Evolutionary conservation across 2,329 filamentous ascomycete genomes (phyloP).

Genomic region (Pseudogymnoascus sp.): DNA sequence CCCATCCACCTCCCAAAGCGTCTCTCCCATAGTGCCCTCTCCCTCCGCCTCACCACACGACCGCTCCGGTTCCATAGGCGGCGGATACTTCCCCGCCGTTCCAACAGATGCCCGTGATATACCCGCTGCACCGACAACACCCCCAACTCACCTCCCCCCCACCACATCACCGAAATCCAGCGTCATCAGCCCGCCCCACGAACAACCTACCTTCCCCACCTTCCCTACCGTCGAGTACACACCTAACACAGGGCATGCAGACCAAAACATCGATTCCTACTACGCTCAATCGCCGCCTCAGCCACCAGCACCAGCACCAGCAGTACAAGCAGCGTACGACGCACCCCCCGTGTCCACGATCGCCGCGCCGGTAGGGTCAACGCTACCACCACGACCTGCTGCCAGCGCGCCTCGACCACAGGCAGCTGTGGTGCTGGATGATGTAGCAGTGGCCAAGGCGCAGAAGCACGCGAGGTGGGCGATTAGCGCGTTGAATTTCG

Average conservation of each 20-base stretch:
- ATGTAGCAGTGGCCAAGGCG: slow-evolving; percentile 63
- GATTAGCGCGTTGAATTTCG: slow-evolving; percentile 92
- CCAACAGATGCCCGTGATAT: slow-evolving; percentile 17
- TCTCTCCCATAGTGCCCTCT: slow-evolving; percentile 43
- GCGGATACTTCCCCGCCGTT: slow-evolving; percentile 50
- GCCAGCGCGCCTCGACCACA: slow-evolving; percentile 4
- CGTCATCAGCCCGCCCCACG: slow-evolving; percentile 4
- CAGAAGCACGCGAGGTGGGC: slow-evolving; percentile 97
- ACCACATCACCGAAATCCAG: slow-evolving; percentile 7
- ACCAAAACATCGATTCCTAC: slow-evolving; percentile 30
- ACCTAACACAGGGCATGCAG: slow-evolving; percentile 24
- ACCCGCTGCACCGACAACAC: slow-evolving; percentile 14
- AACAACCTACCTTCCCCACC: slow-evolving; percentile 17
- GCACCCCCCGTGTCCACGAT: slow-evolving; percentile 14
- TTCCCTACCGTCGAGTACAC: slow-evolving; percentile 25
- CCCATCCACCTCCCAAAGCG: slow-evolving; percentile 30
- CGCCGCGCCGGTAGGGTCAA: slow-evolving; percentile 15
- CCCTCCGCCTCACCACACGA: slow-evolving; percentile 22
- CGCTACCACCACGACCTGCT: slow-evolving; percentile 15
- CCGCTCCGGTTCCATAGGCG: slow-evolving; percentile 41
- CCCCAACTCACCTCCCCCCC: slow-evolving; percentile 13
- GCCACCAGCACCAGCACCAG: slow-evolving; percentile 14
- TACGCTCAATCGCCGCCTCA: slow-evolving; percentile 20
- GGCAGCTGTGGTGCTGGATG: slow-evolving; percentile 40
- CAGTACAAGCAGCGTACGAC: background rate